Evolutionary conservation across 129 eudicot species (phyloP).

Genomic region (Silybum marianum): DNA sequence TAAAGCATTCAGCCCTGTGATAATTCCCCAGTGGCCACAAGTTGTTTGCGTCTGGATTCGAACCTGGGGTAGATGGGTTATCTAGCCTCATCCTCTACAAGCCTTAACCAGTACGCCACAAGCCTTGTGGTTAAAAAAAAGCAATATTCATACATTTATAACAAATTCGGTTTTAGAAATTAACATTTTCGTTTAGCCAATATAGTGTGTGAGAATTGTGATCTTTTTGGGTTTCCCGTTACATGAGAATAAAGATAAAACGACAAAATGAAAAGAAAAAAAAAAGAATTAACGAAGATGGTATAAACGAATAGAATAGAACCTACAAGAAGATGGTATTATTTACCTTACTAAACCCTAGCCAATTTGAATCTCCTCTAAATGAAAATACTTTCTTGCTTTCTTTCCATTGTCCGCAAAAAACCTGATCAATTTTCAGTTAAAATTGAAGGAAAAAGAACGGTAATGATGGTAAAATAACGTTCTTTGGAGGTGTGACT

Average conservation of each 20-base stretch:
- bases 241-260: not conserved
- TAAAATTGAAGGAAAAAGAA: not conserved
- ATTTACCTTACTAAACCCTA: conserved; percentile 85
- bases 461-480: not conserved
- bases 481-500: not conserved
- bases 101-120: no score
- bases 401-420: conserved; percentile 66
- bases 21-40: no score
- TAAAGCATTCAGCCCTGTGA: no score
- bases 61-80: no score
- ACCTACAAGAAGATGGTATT: not conserved
- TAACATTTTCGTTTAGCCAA: not conserved
- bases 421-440: conserved; percentile 38
- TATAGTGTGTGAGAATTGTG: not conserved
- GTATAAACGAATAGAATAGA: not conserved
- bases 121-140: no score
- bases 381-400: conserved; percentile 64
- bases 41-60: no score
- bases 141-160: not conserved
- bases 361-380: conserved; percentile 96
- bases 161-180: not conserved
- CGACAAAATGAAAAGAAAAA: not conserved
- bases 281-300: not conserved
- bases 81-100: no score
- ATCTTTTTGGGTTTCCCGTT: not conserved